Percentiles rank a stretch among this genome's conserved stretches.
phyloP scores from a whole-genome alignment of 805 yeast species.

The Groenewaldozyma tartarivorans region DNA sequence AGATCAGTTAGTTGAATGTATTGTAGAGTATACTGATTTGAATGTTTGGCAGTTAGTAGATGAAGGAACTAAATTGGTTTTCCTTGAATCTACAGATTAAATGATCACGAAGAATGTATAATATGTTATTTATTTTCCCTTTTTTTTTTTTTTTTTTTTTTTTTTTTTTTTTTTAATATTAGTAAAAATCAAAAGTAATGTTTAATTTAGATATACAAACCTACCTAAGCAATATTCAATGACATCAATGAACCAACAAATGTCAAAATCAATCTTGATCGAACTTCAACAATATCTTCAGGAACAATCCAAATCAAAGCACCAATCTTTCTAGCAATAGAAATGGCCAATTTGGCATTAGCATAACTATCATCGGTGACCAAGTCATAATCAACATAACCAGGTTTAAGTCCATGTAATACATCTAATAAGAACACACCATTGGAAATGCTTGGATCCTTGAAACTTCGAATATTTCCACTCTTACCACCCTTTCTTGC shows the following conservation, averaged over 20 bases:
- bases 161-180: neutral
- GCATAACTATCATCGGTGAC: conserved; percentile 86
- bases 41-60: conserved; percentile 71
- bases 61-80: conserved; percentile 32
- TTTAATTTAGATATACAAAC: conserved; percentile 1
- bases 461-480: conserved; percentile 68
- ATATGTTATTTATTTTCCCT: too few relatives aligned
- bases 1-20: conserved; percentile 64
- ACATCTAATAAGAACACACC: conserved; percentile 85
- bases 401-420: conserved; percentile 89
- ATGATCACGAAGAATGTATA: conserved; percentile 1
- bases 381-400: conserved; percentile 91
- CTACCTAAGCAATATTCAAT: conserved; percentile 23
- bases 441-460: conserved; percentile 64
- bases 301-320: conserved; percentile 99
- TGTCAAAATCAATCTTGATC: conserved; percentile 85
- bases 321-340: conserved; percentile 95
- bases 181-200: neutral
- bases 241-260: conserved; percentile 95
- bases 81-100: conserved; percentile 9
- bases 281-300: conserved; percentile 95
- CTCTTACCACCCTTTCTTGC: conserved; percentile 78
- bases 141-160: neutral
- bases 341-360: conserved; percentile 93
- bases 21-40: conserved; percentile 60